Base-by-base conservation (phyloP, 2,329 filamentous ascomycete genomes). In the Emmonsiellopsis sp. region DNA sequence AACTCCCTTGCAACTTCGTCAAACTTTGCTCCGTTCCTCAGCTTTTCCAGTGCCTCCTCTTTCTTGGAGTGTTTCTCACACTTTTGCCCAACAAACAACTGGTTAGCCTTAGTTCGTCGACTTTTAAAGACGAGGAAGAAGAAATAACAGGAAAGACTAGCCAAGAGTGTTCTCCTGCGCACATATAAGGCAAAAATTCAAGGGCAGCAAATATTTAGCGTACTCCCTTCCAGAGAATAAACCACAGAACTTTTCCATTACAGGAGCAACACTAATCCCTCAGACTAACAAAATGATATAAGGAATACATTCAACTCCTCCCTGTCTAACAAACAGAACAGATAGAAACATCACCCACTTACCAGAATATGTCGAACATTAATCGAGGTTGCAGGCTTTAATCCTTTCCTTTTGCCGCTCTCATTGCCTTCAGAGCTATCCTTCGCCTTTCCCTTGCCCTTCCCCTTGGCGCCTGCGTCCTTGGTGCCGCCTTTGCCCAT, bases 21-120 rank as follows among this genome's bases (percentile, higher is more conserved):
- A 61, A 85, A 85, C 60, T 84, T 84, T 10, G 70, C 70, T 4
- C 82, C 82, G 30, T 76, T 75, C 45, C 77, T 74, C 13, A 85
- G 64, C 62, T 84, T 83, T 58, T 77, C 76, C 3, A 84, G 63
- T 2, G 82, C 82, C 65, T 84, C 80, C 72, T 85, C 81, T 62
- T 84, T 85, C 65, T 82, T 84, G 45, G 75, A 73, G 67, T 83
- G 77, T 67, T 85, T 85, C 61, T 81, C 81, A 65, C 82, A 85
- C 63, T 77, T 26, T 49, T 9, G 7, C 15, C 43, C 10, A 15
- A 15, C 15, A 15, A 38, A 49, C n/a, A 38, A 15, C 46, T 9
- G 5, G 34, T 49, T 49, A 49, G 35, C 20, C 20, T 20, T n/a
- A 8, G 15, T 35, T 37, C 32, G 32, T 37, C 11, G 2, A 15